Percentiles rank a stretch among this genome's conserved stretches.
Conservation (phyloP, 495 filamentous ascomycete genomes). For the Talaromyces nanjingensis region DNA sequence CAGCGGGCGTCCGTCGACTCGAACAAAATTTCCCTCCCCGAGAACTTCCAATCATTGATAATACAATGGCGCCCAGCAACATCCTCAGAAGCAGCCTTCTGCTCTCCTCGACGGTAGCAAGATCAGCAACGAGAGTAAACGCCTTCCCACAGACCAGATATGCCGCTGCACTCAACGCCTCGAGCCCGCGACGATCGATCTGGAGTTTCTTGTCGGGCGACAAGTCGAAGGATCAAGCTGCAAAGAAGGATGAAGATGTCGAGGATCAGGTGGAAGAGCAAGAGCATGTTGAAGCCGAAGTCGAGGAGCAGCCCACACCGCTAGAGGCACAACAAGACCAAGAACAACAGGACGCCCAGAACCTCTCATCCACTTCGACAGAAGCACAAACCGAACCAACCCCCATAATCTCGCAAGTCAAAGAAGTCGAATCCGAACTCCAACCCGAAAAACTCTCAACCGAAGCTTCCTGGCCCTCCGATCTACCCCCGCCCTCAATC, state of each 20-base stretch:
- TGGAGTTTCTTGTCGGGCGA: background rate
- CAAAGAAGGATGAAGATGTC: background rate
- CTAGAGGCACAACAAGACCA: background rate
- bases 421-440: background rate
- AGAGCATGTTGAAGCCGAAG: background rate
- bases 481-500: constrained; percentile 19
- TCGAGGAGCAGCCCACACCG: background rate
- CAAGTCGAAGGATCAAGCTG: background rate
- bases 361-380: background rate
- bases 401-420: background rate
- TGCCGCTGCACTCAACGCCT: background rate
- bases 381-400: background rate
- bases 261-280: background rate
- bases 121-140: constrained; percentile 10
- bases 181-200: background rate
- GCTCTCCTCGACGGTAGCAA: background rate
- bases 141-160: background rate
- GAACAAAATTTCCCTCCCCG: background rate
- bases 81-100: background rate
- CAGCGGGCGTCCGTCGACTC: background rate
- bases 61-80: background rate
- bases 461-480: background rate
- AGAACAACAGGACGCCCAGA: background rate
- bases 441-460: background rate
- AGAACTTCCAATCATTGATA: no score